Conservation (phyloP, 73 alveolate species). For the Paramecium octaurelia region DNA sequence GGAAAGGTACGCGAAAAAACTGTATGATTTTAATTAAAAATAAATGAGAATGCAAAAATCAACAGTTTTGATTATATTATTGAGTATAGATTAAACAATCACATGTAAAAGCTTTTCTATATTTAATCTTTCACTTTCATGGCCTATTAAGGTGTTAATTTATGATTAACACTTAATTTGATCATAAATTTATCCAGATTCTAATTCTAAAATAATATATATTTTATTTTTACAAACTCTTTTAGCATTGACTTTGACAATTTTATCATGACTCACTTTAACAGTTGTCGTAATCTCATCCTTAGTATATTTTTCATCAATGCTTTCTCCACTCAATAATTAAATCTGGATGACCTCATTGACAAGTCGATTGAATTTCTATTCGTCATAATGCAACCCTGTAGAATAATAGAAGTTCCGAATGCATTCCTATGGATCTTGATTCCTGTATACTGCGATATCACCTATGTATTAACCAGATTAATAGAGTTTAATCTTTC, state of each 20-base stretch:
- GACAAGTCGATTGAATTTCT: not conserved
- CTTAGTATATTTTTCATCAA: not conserved
- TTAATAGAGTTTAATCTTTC: not conserved
- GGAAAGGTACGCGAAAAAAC: not conserved
- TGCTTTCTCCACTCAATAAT: not conserved
- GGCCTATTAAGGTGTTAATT: not conserved
- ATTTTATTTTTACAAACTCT: conserved; percentile 9
- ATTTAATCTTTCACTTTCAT: not conserved
- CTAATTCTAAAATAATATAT: not conserved
- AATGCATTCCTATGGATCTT: not conserved
- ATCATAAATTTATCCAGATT: not conserved
- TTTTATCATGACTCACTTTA: conserved; percentile 6
- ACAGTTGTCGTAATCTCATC: not conserved
- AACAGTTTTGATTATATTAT: not conserved
- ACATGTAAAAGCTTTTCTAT: not conserved
- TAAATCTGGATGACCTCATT: not conserved
- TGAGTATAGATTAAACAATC: not conserved
- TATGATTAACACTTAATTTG: not conserved
- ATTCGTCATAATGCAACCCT: not conserved
- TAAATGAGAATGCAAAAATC: not conserved
- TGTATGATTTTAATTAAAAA: not conserved
- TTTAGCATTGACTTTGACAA: not conserved
- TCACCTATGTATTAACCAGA: not conserved
- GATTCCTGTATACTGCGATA: not conserved
- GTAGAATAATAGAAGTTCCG: not conserved